Conservation (phyloP, 2,329 filamentous ascomycete species). For the Xylaria sp. region DNA sequence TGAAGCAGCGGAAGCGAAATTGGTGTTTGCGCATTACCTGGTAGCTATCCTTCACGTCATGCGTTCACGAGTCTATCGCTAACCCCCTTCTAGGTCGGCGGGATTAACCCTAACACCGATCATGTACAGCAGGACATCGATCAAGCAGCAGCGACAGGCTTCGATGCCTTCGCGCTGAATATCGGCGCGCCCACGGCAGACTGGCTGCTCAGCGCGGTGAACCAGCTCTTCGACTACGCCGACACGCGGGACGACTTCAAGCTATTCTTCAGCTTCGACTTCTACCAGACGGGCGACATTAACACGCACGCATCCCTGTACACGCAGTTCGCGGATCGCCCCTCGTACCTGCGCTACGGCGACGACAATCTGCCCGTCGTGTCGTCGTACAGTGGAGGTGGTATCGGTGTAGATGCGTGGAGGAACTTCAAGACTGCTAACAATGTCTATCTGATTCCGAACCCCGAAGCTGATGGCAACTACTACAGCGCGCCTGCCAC, state of each 20-base stretch:
- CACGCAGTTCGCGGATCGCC: constrained; percentile 34
- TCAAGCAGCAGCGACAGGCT: constrained; percentile 39
- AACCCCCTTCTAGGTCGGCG: constrained; percentile 22
- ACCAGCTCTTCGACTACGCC: constrained; percentile 42
- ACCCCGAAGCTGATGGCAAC: constrained; percentile 38
- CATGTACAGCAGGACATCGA: constrained; percentile 41
- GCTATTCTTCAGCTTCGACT: constrained; percentile 47
- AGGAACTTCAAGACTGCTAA: constrained; percentile 37
- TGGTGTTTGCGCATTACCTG: constrained; percentile 40
- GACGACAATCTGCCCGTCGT: constrained; percentile 40
- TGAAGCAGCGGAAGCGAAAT: constrained; percentile 33
- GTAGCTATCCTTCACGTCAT: constrained; percentile 14
- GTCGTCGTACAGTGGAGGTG: constrained; percentile 39
- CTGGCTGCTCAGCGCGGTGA: constrained; percentile 37
- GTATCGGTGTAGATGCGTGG: constrained; percentile 36
- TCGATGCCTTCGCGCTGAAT: constrained; percentile 45
- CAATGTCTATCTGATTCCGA: constrained; percentile 44
- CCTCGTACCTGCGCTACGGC: constrained; percentile 41
- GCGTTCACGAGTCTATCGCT: background rate
- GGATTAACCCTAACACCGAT: constrained; percentile 27
- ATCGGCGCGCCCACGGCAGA: constrained; percentile 37
- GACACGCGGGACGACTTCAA: constrained; percentile 38
- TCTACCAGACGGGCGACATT: constrained; percentile 36
- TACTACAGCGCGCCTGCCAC: constrained; percentile 41
- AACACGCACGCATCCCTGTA: constrained; percentile 36